Evolutionary conservation across 129 eudicot genomes (phyloP).

Genomic region (sunflower (Helianthus annuus)): HanXRQr2.0-SUNRISE NC_035434.2:172486609-172487108

Average conservation of each 20-base stretch:
- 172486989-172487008: too few relatives aligned
- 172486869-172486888: constrained; percentile 99
- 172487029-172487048: too few relatives aligned
- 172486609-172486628: neutral
- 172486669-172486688: neutral
- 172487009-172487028: too few relatives aligned
- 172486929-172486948: too few relatives aligned
- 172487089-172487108: too few relatives aligned
- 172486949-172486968: too few relatives aligned
- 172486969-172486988: too few relatives aligned
- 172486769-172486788: constrained; percentile 49
- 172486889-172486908: constrained; percentile 40
- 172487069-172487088: too few relatives aligned
- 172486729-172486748: constrained; percentile 72
- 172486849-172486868: constrained; percentile 98
- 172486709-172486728: constrained; percentile 88
- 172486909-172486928: too few relatives aligned
- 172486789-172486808: constrained; percentile 55
- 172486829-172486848: constrained; percentile 96
- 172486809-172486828: constrained; percentile 51
- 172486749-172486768: constrained; percentile 67
- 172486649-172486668: neutral
- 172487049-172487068: too few relatives aligned
- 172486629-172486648: neutral
- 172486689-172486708: constrained; percentile 63